Base-by-base conservation (phyloP, 2,329 filamentous ascomycete genomes). In the Penicillium vulpinum region DNA sequence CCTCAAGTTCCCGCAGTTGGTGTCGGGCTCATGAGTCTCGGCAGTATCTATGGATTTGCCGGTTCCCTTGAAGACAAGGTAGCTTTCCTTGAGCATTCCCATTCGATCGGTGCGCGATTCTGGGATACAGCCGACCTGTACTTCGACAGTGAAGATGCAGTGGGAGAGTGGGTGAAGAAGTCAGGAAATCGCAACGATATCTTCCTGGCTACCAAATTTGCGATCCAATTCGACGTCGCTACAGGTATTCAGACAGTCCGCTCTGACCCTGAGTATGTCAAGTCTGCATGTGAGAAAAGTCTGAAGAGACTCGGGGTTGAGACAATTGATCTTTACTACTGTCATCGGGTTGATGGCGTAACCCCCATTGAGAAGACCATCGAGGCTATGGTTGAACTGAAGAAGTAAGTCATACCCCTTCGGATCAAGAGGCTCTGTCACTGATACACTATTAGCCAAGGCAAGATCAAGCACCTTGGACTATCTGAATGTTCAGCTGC, bases 381-480 rank as follows among this genome's bases (percentile, higher is more conserved):
- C 0, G 60, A 73, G 50, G 75, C 74, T 3, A 77, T 80, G 73
- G 73, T 70, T 5, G 73, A 79, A 58, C 62, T 80, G 54, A 79
- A 78, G 65, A 67, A 63, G 69, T 71, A 61, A 15, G 63, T 56
- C 8, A 16, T 4, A 24, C 16, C 28, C 35, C 18, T 31, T n/a
- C 15, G n/a, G 21, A 11, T 31, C 2, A 10, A 21, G n/a, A 24
- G 9, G 5, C 22, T 15, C 26, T 22, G 9, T 18, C 8, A 11
- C 39, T 47, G 7, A 53, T 31, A 8, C 7, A 16, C 11, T 11
- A 21, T 16, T 16, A 71, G 69, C 5, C 62, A 74, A 43, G 81
- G 81, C 35, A 84, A 84, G 56, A 77, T 83, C 61, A 73, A 70
- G 28, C 64, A 80, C 64, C 69, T 83, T 26, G 79, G 80, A 9